phyloP scores from a whole-genome alignment of 2,329 filamentous ascomycete genomes.

The Leptographium wingfieldii region DNA sequence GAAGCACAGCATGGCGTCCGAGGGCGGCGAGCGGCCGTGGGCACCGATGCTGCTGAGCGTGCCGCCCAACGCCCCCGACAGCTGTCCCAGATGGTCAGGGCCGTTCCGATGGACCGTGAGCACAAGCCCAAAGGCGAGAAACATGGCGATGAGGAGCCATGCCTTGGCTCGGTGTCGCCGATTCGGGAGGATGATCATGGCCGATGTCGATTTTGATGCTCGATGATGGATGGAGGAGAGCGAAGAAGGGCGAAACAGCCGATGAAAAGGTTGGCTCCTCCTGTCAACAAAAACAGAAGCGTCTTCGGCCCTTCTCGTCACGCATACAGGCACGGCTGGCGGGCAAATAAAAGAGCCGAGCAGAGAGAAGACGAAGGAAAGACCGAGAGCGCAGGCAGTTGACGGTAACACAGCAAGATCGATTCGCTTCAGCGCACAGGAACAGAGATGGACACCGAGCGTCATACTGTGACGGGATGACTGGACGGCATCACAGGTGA shows the following conservation, averaged over 20 bases:
- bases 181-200: not conserved
- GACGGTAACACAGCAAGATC: not conserved
- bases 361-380: not conserved
- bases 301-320: not conserved
- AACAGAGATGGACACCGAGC: too few relatives aligned
- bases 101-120: not conserved
- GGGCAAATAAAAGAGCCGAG: not conserved
- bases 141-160: not conserved
- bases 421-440: too few relatives aligned
- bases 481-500: not conserved
- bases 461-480: not conserved
- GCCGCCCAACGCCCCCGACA: not conserved
- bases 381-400: not conserved
- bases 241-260: not conserved
- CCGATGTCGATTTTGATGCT: not conserved
- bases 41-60: not conserved
- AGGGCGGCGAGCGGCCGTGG: conserved; percentile 6
- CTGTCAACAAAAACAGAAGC: not conserved
- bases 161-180: not conserved
- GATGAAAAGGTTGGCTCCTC: too few relatives aligned
- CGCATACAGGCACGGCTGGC: not conserved
- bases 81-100: not conserved
- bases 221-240: not conserved
- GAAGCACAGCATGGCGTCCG: conserved; percentile 10
- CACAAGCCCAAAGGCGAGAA: not conserved